These are phyloP conservation scores for Tolypocladium amazonense DNA, from an alignment of 2,329 filamentous ascomycete species.

Conservation along the genomic window DNA sequence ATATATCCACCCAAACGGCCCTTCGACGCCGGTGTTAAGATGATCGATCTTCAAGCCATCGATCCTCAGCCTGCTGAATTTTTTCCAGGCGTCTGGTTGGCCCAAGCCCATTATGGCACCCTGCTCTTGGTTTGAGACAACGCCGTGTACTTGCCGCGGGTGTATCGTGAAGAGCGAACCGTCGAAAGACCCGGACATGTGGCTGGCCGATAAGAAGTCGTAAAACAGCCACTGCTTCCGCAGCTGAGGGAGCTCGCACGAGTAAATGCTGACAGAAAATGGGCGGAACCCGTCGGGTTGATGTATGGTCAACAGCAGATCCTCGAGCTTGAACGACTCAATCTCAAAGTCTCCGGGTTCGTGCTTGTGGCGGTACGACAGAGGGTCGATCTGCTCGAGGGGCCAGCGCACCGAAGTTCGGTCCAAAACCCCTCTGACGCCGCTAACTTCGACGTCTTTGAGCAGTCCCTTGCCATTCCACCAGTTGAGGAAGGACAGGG, in stretches of 20 bases:
- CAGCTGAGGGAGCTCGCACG: conserved; percentile 83
- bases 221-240: conserved; percentile 97
- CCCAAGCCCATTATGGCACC: conserved; percentile 45
- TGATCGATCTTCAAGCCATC: conserved; percentile 94
- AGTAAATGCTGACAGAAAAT: conserved; percentile 91
- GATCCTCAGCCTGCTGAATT: conserved; percentile 84
- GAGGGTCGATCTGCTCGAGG: conserved; percentile 59
- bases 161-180: conserved; percentile 96
- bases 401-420: conserved; percentile 70
- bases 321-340: conserved; percentile 91
- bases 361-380: conserved; percentile 80
- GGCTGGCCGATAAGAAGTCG: conserved; percentile 88
- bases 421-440: conserved; percentile 85
- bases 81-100: conserved; percentile 76
- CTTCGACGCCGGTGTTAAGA: conserved; percentile 83
- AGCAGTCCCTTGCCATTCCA: conserved; percentile 92
- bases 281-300: conserved; percentile 88
- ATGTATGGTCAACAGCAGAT: conserved; percentile 82
- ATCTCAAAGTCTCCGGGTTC: conserved; percentile 92
- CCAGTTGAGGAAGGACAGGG: conserved; percentile 96
- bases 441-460: conserved; percentile 87
- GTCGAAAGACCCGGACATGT: conserved; percentile 92
- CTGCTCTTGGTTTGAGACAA: conserved; percentile 50
- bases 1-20: conserved; percentile 95
- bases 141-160: conserved; percentile 78